Base-by-base conservation (phyloP, 1,284 basidiomycete genomes). In the Trametes pubescens region DNA sequence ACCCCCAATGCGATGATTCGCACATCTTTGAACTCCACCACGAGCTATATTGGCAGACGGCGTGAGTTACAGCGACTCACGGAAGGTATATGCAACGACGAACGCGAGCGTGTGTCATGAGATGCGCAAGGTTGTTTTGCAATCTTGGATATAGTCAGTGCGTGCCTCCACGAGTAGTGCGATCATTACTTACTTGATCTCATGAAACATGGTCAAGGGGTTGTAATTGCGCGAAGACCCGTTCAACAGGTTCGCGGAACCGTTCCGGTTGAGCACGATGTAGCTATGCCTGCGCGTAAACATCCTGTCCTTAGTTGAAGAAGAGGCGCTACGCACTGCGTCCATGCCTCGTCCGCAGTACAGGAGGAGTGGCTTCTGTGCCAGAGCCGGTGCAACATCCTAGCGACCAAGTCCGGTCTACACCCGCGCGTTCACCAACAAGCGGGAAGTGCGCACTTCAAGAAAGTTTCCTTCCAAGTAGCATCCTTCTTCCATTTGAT, bases 281-380 rank as follows among this genome's bases (percentile, higher is more conserved):
- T 91, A 92, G 72, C 90, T 92, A 49, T 52, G 32, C 24, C 18
- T 38, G 34, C 4, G 2, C 13, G 7, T 44, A 35, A 37, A 24
- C 16, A 21, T 34, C 38, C 26, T 8, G 18, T 35, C 7, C 2
- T 1, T n/a, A 53, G 26, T 35, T 3, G 18, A 32, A 22, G 22
- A 22, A 29, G 21, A 44, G 21, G 4, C 8, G 48, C 18, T 13
- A 70, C 81, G 67, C 72, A 92, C 89, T 87, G 91, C 51, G 91
- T 93, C 91, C 92, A 93, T 24, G 90, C 80, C 76, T 93, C 92
- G 68, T 92, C 90, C 7, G 84, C 75, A n/a, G 90, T 92, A 72
- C 92, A 93, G 24, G 82, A 81, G 2, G 86, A 86, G 37, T 79
- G 80, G 71, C 80, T 84, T 55, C 91, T 84, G 73, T 92, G 91